Evolutionary conservation across 2,329 filamentous ascomycete species (phyloP), one percentile per base, ranked within the genome.

Genomic region (Graphilbum fragrans): DNA sequence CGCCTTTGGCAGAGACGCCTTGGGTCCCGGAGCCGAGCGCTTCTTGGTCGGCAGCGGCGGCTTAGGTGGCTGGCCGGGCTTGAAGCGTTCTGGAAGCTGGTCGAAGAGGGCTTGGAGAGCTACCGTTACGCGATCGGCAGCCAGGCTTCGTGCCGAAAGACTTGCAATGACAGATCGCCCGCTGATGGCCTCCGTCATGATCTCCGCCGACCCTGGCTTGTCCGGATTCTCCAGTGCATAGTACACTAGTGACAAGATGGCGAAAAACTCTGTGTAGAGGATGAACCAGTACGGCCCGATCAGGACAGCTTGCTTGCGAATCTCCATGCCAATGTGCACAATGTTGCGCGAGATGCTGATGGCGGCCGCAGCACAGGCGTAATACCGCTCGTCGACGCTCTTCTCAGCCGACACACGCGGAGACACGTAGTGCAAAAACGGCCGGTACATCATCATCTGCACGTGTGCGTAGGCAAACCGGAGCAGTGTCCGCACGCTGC

Each of bases 251-350:
- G 85, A 85, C 25, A 92, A 65, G 25, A 90, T 82, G 14, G 82
- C 80, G 55, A 87, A 88, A 61, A 86, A 88, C 16, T 84, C 82
- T 3, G 83, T 86, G 55, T 86, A 90, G 55, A 90, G 76, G 50
- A 84, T 82, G 54, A 90, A 90, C 85, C 85, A 92, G 58, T 86
- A 88, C 0, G 84, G 82, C 1, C 85, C 86, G 47, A 82, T 80
- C n/a, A 92, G 38, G 21, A 49, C 49, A 2, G 45, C 43, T 29
- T 49, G 45, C 27, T 48, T 48, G n/a, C 44, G 44, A 4, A 49
- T 45, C 22, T 42, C 41, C 35, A 38, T 35, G 31, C 41, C 41
- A 22, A 42, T 42, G 35, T 42, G 40, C 19, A 92, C 75, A 46
- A 92, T 85, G 53, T 90, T 83, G 4, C 70, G 67, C 10, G 73